Evolutionary conservation across 805 yeast genomes (phyloP), one percentile per base, ranked within the genome.

Genomic region (Lipomyces kockii): DNA sequence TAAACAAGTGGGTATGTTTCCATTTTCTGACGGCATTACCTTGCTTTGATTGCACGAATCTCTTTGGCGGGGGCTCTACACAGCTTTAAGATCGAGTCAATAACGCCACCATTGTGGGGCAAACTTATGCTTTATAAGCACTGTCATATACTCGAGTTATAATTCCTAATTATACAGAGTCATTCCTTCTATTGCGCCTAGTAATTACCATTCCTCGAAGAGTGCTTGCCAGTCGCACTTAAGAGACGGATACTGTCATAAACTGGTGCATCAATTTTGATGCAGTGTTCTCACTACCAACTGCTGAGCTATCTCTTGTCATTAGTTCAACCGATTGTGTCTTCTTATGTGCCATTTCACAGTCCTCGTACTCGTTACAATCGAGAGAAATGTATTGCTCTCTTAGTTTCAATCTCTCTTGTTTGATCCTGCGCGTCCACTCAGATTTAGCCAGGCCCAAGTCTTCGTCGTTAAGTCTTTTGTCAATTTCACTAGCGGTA

Each of bases 401-500:
- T 20, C 57, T 54, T 20, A 54, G 57, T 32, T 17, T 54, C 20
- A 29, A 8, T n/a, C 57, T 54, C 22, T 54, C 37, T 29, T n/a
- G 57, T 29, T 29, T 34, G 9, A 29, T 54, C 37, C n/a, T 17
- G 22, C 34, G 37, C 20, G 57, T 54, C 57, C 34, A 54, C 11
- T 29, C 34, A 54, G 37, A 54, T 29, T 34, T 54, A 17, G 37
- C 37, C 17, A 54, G 37, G 57, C 4, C 57, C 9, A 29, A 29
- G 37, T 56, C 60, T n/a, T 56, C 60, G 60, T 25, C 43, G 32
- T 56, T 32, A 11, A 56, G 60, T 4, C 60, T 25, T 27, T n/a
- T 11, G 17, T 35, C 60, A 34, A 56, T 56, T 17, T 56, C 60
- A 56, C 60, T 56, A 29, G 32, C 37, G 8, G 60, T 56, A 20